A percentile compares a stretch with the other conserved stretches of the same genome.
Conservation (phyloP, 139 green algal species). For the Spirogloea muscicola region DNA sequence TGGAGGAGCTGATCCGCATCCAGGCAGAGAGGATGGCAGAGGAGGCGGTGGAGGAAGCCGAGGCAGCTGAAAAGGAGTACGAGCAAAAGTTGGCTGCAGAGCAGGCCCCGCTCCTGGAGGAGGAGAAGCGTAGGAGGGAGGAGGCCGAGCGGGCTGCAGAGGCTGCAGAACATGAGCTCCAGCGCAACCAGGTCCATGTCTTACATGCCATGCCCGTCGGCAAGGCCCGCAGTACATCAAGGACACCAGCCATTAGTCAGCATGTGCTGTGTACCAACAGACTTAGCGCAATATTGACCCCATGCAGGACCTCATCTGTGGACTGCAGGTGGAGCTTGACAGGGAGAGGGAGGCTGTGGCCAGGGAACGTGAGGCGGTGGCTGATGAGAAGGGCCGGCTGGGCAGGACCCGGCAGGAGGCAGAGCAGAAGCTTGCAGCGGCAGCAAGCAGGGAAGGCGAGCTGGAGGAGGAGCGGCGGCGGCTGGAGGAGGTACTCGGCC, state of each 20-base stretch:
- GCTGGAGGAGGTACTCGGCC: not conserved
- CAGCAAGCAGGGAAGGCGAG: not conserved
- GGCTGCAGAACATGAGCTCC: not conserved
- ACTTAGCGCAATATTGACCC: not conserved
- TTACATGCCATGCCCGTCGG: not conserved
- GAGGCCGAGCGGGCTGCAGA: slow-evolving; percentile 2
- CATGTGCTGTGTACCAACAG: not conserved
- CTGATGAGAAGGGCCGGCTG: not conserved
- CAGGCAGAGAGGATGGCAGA: not conserved
- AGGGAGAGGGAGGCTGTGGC: too few relatives aligned
- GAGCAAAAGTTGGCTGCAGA: not conserved
- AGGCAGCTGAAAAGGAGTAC: not conserved
- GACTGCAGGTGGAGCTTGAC: not conserved
- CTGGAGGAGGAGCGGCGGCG: not conserved
- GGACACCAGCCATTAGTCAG: not conserved
- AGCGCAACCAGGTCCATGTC: not conserved
- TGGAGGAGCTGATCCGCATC: not conserved
- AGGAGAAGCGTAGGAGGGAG: not conserved
- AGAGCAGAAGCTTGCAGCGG: not conserved
- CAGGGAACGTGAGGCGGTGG: too few relatives aligned
- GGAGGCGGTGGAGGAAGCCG: not conserved
- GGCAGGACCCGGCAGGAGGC: not conserved
- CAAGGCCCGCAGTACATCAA: not conserved
- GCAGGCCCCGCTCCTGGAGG: not conserved
- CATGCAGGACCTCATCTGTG: not conserved